Evolutionary conservation across 1,284 basidiomycete genomes (phyloP), one percentile per base, ranked within the genome.

Genomic region (Rhodotorula sp.): DNA sequence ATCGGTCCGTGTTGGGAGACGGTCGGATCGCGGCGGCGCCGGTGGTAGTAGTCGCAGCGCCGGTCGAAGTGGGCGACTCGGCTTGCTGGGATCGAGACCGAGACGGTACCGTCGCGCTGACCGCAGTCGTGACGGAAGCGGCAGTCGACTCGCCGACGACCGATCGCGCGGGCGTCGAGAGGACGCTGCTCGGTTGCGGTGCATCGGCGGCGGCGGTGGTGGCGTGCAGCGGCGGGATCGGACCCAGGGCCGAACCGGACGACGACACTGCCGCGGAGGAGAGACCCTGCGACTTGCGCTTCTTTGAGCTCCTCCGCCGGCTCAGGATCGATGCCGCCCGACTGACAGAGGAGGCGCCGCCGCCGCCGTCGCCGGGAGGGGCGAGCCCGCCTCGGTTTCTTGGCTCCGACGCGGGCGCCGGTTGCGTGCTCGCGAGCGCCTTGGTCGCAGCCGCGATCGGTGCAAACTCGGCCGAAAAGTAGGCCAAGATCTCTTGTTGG

Each of bases 401-500:
- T 57, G 3, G 26, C 10, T 6, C 29, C 43, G 15, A 43, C 12
- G 10, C 26, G 7, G 5, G n/a, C 34, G 34, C 16, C 43, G 12
- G n/a, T 26, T 4, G 52, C 23, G 10, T 18, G 12, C 21, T 6
- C 46, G 58, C 21, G 6, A 16, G 43, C 26, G 43, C n/a, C 26
- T 21, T n/a, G 3, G 54, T 43, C 5, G 18, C 39, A 29, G 46
- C 29, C 43, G 54, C 54, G 26, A 57, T 57, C 16, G 20, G n/a
- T 26, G 63, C n/a, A 26, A 31, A 57, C 16, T 26, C 52, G 2
- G 43, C 26, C 12, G 84, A 82, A 77, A 86, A 91, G 90, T 91
- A 97, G 8, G 87, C 84, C 81, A 97, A 97, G 3, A 95, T 85
- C 58, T 93, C 91, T 47, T 93, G 85, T 87, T 95, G 94, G 72